Percentiles rank a stretch among this genome's conserved stretches.
phyloP scores from a whole-genome alignment of 1,139 yeast species.

The Hemisphaericaspora lyxosophila region DNA sequence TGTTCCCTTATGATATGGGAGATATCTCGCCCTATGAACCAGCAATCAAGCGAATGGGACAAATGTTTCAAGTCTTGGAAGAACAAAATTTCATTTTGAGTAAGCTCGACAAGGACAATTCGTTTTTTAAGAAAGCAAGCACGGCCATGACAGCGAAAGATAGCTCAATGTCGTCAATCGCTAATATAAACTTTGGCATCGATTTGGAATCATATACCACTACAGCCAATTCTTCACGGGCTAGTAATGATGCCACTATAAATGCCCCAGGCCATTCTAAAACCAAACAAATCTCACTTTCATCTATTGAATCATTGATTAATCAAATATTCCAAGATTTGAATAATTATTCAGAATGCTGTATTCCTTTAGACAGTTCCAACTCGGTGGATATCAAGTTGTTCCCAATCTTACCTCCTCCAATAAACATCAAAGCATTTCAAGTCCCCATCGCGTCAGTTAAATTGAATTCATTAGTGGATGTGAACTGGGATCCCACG shows the following conservation, averaged over 20 bases:
- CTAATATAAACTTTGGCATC: slow-evolving; percentile 7
- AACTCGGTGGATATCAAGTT: slow-evolving; percentile 90
- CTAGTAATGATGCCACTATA: slow-evolving; percentile 8
- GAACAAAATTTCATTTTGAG: slow-evolving; percentile 83
- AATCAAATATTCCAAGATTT: slow-evolving; percentile 91
- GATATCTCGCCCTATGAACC: slow-evolving; percentile 86
- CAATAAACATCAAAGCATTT: slow-evolving; percentile 66
- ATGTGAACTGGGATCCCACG: slow-evolving; percentile 96
- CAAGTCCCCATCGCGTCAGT: slow-evolving; percentile 92
- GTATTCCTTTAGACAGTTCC: slow-evolving; percentile 87
- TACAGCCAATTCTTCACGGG: not conserved
- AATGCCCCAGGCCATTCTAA: slow-evolving; percentile 43
- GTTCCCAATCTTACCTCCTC: slow-evolving; percentile 84
- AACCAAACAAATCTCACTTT: slow-evolving; percentile 44
- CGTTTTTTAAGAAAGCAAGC: slow-evolving; percentile 31
- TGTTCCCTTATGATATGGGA: slow-evolving; percentile 70
- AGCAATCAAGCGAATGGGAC: slow-evolving; percentile 78
- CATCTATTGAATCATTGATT: slow-evolving; percentile 74
- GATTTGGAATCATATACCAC: slow-evolving; percentile 8
- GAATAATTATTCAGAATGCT: slow-evolving; percentile 92
- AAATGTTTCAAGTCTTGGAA: slow-evolving; percentile 86
- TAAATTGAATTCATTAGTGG: slow-evolving; percentile 65
- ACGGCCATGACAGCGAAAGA: slow-evolving; percentile 4
- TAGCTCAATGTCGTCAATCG: slow-evolving; percentile 1
- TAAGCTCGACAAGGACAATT: slow-evolving; percentile 38